These are phyloP conservation scores for Pharnaceum exiguum DNA, from an alignment of 148 eudicot species.

Conservation along the genomic window DNA sequence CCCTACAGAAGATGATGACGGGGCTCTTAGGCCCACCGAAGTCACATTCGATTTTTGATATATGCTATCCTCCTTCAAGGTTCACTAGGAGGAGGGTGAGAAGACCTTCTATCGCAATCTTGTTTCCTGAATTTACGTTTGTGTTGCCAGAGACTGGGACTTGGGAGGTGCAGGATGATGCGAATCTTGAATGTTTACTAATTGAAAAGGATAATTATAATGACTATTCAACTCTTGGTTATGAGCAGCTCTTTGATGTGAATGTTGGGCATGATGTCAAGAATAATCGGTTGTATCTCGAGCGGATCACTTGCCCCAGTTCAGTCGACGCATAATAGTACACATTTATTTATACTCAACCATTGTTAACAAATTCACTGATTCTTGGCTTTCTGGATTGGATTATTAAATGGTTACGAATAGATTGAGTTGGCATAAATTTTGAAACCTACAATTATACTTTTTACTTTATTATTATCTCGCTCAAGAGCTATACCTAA, in stretches of 20 bases:
- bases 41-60: background rate
- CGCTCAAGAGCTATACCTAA: too few species aligned
- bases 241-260: background rate
- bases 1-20: background rate
- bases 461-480: too few species aligned
- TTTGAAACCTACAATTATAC: too few species aligned
- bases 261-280: slow-evolving; percentile 19
- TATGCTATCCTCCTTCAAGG: slow-evolving; percentile 7
- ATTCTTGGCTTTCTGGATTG: too few species aligned
- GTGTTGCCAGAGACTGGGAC: background rate
- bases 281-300: background rate
- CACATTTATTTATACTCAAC: too few species aligned
- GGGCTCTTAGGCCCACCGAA: background rate
- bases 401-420: too few species aligned
- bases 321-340: too few species aligned
- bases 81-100: background rate
- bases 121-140: background rate
- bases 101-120: background rate
- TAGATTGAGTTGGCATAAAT: too few species aligned
- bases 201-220: background rate
- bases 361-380: too few species aligned
- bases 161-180: background rate
- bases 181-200: slow-evolving; percentile 2
- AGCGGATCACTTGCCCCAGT: background rate
- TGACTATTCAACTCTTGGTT: background rate